phyloP scores from a whole-genome alignment of 1,284 basidiomycete genomes.

The Violaceomyces palustris region DNA sequence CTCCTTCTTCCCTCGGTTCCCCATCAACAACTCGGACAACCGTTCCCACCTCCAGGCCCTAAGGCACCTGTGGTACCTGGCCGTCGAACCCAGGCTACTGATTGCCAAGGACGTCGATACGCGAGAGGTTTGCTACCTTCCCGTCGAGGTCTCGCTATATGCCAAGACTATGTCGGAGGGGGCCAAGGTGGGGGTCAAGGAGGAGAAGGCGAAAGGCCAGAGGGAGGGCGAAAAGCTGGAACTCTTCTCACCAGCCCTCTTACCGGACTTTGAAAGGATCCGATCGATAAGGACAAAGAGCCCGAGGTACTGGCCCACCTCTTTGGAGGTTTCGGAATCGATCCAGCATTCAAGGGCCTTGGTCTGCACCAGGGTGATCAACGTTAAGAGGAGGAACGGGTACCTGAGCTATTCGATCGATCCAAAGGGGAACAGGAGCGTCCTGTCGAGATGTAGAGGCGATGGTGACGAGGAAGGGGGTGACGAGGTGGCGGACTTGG shows the following conservation, averaged over 20 bases:
- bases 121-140: slow-evolving; percentile 31
- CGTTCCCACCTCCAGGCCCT: slow-evolving; percentile 86
- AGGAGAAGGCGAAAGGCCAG: neutral
- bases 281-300: slow-evolving; percentile 78
- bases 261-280: slow-evolving; percentile 77
- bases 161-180: neutral
- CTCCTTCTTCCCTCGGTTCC: slow-evolving; percentile 66
- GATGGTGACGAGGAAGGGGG: slow-evolving; percentile 7
- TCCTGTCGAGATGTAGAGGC: slow-evolving; percentile 52
- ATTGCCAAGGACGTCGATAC: slow-evolving; percentile 61
- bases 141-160: slow-evolving; percentile 14
- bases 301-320: slow-evolving; percentile 70
- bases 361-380: slow-evolving; percentile 20
- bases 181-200: neutral
- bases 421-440: slow-evolving; percentile 81
- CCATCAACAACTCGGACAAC: slow-evolving; percentile 75
- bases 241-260: slow-evolving; percentile 65
- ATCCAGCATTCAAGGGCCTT: neutral
- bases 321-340: slow-evolving; percentile 7
- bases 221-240: neutral
- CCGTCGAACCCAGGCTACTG: slow-evolving; percentile 86
- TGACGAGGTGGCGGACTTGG: slow-evolving; percentile 2
- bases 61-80: slow-evolving; percentile 91
- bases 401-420: slow-evolving; percentile 89
- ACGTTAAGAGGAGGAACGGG: slow-evolving; percentile 82